Evolutionary conservation across 352 stramenopile genomes (phyloP), one percentile per base, ranked within the genome.

Genomic region (Globisporangium mamillatum): DNA sequence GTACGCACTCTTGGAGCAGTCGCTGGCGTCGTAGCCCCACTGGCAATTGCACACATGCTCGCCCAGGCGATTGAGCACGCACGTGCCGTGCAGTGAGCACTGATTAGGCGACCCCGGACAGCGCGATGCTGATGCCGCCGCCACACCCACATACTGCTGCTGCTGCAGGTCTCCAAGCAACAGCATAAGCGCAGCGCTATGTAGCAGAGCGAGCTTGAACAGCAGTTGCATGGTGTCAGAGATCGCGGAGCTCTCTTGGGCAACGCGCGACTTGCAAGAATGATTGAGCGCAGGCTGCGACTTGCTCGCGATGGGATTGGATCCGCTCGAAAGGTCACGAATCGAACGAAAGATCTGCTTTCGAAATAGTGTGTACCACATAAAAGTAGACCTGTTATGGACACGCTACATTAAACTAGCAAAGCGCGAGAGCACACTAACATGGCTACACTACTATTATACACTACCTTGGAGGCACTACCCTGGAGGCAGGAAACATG

Each of bases 21-120:
- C 85, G n/a, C 57, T 66, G 32, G 64, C 77, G 6, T 75, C 76
- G 62, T 85, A 92, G 1, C 85, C 83, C 85, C 85, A 92, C 54
- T 92, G 80, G 59, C 85, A 93, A 63, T 92, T 93, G 76, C 85
- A 93, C 36, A 93, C 82, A 60, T 83, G 72, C 24, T 90, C 75
- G 34, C 82, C 82, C 24, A 80, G 75, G 27, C 82, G 79, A 54
- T 84, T 91, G 73, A 92, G 79, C 59, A 74, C 80, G 60, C 85
- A 93, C 27, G 73, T 69, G 29, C 85, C 85, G 62, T 90, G 83
- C 32, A 90, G 74, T 16, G 82, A 92, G 70, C 85, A 93, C 67
- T 90, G 83, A 58, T 88, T 91, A 12, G 76, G 77, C 46, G 70
- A 69, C 3, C 83, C 85, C 2, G 83, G 82, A 16, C 85, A 93